Percentiles rank a stretch among this genome's conserved stretches.
Conservation (phyloP, 257 asterid species). For the Lantana camara region DNA sequence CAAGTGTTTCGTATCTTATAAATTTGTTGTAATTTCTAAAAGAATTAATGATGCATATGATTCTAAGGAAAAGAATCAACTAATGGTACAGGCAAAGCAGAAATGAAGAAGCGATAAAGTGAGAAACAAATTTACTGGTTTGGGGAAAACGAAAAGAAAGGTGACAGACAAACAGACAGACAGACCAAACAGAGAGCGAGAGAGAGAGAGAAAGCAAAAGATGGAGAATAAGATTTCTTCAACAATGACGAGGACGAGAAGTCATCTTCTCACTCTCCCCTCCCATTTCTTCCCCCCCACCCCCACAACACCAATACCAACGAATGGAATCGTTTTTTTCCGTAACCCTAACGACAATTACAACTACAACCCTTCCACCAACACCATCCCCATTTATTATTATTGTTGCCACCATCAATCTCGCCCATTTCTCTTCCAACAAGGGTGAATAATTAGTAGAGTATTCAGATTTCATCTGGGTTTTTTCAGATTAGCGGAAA, state of each 20-base stretch:
- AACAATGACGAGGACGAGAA: conserved; percentile 47
- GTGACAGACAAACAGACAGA: conserved; percentile 45
- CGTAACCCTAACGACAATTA: conserved; percentile 50
- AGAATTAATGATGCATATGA: no score
- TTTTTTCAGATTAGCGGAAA: conserved; percentile 7
- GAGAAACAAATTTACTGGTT: conserved; percentile 32
- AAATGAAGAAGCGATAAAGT: conserved; percentile 16
- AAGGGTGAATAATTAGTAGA: neutral
- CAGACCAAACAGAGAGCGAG: conserved; percentile 30
- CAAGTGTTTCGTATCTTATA: no score
- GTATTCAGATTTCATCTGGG: conserved; percentile 13
- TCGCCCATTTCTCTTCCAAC: conserved; percentile 25
- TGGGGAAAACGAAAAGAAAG: conserved; percentile 55
- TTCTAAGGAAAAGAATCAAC: no score
- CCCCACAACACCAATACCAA: conserved; percentile 37
- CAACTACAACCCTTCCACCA: conserved; percentile 44
- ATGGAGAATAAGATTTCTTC: conserved; percentile 50
- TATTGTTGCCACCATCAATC: conserved; percentile 28
- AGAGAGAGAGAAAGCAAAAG: conserved; percentile 29
- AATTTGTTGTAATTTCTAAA: no score
- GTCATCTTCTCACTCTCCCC: conserved; percentile 36
- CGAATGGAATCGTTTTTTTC: conserved; percentile 57
- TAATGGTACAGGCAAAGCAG: neutral
- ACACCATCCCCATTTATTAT: conserved; percentile 43
- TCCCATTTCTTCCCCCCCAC: conserved; percentile 31